Evolutionary conservation across 2,329 filamentous ascomycete species (phyloP).

Genomic region (Xylariaceae sp.): DNA sequence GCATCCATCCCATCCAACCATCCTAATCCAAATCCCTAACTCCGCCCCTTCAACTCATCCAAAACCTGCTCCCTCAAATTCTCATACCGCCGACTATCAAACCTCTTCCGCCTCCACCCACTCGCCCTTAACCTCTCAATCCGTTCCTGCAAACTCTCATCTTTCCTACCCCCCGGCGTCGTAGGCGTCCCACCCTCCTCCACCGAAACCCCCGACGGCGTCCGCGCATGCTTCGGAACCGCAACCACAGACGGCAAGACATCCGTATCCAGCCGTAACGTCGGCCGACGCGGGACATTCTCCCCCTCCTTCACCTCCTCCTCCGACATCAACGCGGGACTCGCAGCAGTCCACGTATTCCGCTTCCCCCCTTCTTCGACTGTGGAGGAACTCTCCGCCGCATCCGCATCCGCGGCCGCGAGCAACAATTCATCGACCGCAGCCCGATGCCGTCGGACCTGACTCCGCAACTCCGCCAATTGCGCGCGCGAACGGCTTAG

Average conservation of each 20-base stretch:
- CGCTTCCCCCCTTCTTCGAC: background rate
- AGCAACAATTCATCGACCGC: slow-evolving; percentile 40
- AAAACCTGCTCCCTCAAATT: slow-evolving; percentile 47
- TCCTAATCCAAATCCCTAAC: background rate
- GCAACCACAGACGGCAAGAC: background rate
- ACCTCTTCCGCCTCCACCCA: slow-evolving; percentile 53
- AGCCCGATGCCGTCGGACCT: slow-evolving; percentile 45
- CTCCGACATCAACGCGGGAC: background rate
- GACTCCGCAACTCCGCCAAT: slow-evolving; percentile 43
- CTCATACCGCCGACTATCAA: slow-evolving; percentile 50
- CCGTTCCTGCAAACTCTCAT: slow-evolving; percentile 38
- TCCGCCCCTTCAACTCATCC: slow-evolving; percentile 41
- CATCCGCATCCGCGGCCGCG: slow-evolving; percentile 18
- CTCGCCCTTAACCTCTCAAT: slow-evolving; percentile 50
- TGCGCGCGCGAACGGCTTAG: slow-evolving; percentile 47
- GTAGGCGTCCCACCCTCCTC: background rate
- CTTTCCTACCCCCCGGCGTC: slow-evolving; percentile 18
- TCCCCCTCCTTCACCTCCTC: background rate
- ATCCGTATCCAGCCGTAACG: slow-evolving; percentile 10
- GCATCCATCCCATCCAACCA: too few species aligned
- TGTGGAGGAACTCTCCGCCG: slow-evolving; percentile 4
- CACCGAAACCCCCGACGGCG: background rate
- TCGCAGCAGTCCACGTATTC: background rate
- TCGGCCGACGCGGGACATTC: slow-evolving; percentile 2
- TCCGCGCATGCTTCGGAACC: background rate